Percentiles rank a stretch among this genome's conserved stretches.
These are phyloP conservation scores for Chenopodium quinoa DNA, from an alignment of 148 eudicot species.

Conservation along the genomic window DNA sequence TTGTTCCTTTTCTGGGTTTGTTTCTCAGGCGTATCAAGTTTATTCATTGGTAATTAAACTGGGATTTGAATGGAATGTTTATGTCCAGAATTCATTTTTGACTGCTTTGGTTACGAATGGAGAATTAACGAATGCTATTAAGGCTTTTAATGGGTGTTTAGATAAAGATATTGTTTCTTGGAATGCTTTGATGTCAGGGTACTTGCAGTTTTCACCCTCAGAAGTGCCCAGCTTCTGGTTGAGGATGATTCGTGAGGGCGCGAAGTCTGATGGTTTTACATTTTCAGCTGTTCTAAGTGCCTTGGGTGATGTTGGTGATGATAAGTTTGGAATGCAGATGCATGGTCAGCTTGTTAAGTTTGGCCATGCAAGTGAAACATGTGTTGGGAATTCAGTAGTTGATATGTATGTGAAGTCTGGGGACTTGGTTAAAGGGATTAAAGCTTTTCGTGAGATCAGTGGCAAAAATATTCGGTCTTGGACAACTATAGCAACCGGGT, in stretches of 20 bases:
- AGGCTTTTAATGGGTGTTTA: slow-evolving; percentile 36
- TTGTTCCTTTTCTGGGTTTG: slow-evolving; percentile 35
- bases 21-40: slow-evolving; percentile 34
- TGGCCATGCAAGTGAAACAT: slow-evolving; percentile 59
- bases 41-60: slow-evolving; percentile 39
- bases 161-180: slow-evolving; percentile 58
- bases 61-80: slow-evolving; percentile 49
- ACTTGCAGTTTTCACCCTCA: slow-evolving; percentile 34
- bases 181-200: slow-evolving; percentile 65
- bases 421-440: slow-evolving; percentile 36
- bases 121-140: slow-evolving; percentile 34
- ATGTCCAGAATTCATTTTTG: slow-evolving; percentile 47
- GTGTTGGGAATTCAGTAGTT: slow-evolving; percentile 61
- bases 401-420: slow-evolving; percentile 58
- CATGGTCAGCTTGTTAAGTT: slow-evolving; percentile 57
- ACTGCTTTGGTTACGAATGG: slow-evolving; percentile 46
- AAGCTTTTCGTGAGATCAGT: slow-evolving; percentile 56
- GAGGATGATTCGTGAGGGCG: slow-evolving; percentile 49
- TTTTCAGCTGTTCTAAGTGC: slow-evolving; percentile 51
- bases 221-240: slow-evolving; percentile 48
- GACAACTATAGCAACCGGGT: slow-evolving; percentile 66
- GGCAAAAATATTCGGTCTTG: slow-evolving; percentile 50
- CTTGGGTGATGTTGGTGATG: slow-evolving; percentile 38
- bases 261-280: slow-evolving; percentile 54
- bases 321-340: slow-evolving; percentile 46